Evolutionary conservation across 371 early-diverging fungal species (phyloP).

Genomic region (Syncephalastrum contaminatum): DNA sequence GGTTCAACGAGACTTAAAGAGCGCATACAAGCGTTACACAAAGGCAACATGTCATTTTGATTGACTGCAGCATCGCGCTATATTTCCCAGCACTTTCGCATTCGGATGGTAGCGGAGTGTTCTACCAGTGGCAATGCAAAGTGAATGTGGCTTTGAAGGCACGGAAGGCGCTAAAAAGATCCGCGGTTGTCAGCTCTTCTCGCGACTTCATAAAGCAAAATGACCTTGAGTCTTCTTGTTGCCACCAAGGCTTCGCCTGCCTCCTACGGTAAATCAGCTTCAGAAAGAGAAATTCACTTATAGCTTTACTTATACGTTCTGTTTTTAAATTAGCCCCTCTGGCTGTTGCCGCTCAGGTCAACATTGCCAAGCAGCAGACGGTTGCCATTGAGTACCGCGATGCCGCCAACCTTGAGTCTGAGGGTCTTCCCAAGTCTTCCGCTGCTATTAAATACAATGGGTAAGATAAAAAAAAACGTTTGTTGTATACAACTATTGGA

Average conservation of each 20-base stretch:
- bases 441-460: conserved; percentile 37
- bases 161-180: no score
- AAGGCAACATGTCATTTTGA: no score
- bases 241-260: conserved; percentile 43
- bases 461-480: conserved; percentile 19
- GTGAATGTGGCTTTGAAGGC: no score
- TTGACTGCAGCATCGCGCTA: no score
- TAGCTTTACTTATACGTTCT: conserved; percentile 1
- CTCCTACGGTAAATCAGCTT: conserved; percentile 26
- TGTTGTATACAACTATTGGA: not conserved
- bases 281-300: not conserved
- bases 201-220: conserved; percentile 2
- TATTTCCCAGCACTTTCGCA: no score
- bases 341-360: conserved; percentile 38
- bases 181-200: no score
- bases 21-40: no score
- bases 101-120: no score
- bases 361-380: conserved; percentile 38
- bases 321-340: conserved; percentile 22
- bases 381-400: conserved; percentile 40
- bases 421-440: conserved; percentile 33
- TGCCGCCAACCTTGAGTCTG: conserved; percentile 35
- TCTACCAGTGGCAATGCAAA: no score
- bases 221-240: conserved; percentile 34
- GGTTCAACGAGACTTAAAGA: no score